Conservation (phyloP, 108 stramenopile species). For the Epipyxis sp. region DNA sequence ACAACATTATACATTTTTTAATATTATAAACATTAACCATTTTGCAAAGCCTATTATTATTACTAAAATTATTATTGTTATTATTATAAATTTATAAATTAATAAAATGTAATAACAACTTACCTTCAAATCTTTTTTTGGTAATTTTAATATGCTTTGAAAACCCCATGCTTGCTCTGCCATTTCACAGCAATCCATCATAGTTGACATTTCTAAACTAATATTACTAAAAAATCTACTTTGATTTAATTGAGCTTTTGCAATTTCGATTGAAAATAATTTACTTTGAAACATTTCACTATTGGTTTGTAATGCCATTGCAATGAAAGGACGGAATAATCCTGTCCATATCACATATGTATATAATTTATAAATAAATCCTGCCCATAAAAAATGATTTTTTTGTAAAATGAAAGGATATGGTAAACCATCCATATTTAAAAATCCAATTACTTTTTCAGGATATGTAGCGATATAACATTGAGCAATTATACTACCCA, state of each 20-base stretch:
- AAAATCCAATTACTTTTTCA: not conserved
- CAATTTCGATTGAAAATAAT: not conserved
- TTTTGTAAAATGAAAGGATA: not conserved
- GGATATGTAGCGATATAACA: not conserved
- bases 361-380: not conserved
- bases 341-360: not conserved
- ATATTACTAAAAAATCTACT: not conserved
- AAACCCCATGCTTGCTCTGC: not conserved
- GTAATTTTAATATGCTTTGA: not conserved
- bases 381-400: not conserved
- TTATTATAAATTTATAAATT: too few relatives aligned
- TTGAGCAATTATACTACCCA: not conserved
- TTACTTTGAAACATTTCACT: not conserved
- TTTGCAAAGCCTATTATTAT: too few relatives aligned
- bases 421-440: constrained; percentile 1
- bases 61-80: too few relatives aligned
- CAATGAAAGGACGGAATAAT: not conserved
- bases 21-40: too few relatives aligned
- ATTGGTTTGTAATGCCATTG: not conserved
- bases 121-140: not conserved
- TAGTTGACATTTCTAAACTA: not conserved
- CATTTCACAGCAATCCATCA: constrained; percentile 16
- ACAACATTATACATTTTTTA: too few relatives aligned
- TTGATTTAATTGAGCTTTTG: not conserved
- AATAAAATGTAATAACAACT: too few relatives aligned